Base-by-base conservation (phyloP, 371 early-diverging fungal genomes). In the Rhizopus arrhizus region DNA sequence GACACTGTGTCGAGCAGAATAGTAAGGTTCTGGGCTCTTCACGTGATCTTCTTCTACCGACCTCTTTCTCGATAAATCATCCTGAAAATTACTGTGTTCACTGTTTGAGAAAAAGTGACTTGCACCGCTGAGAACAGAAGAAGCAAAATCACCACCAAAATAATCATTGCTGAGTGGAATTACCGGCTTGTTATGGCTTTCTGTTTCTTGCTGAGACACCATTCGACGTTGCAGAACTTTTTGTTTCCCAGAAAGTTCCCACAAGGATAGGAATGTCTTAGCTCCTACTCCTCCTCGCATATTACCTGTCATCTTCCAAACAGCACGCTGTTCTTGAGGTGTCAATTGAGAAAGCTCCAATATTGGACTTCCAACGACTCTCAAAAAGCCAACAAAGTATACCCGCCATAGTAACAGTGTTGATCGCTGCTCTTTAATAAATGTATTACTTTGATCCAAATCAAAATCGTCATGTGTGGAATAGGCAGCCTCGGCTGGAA, bases 231-330 rank as follows among this genome's bases (percentile, higher is more conserved):
- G 12, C n/a, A 52, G 45, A 0, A n/a, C 28, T 12, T 45, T 42
- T 8, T 35, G 33, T 35, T 31, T 35, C 5, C 73, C 70, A 4
- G 78, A 72, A 46, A 75, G 29, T 3, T 76, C 66, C 91, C 91
- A 91, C 38, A 87, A 61, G 0, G 51, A 56, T 40, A 78, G 61
- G 35, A 89, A 67, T 15, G 84, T 40, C 48, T 81, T 81, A 1
- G 83, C 84, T 16, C 85, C 91, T 10, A 79, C 79, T 6, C 62
- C 68, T 7, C 84, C 85, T 28, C 85, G 80, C 57, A 86, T 78
- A 60, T 89, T 89, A 10, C 83, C 85, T 11, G 78, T 79, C 29
- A 90, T 69, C 43, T 86, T 79, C 75, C 82, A 80, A 3, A 83
- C 75, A 0, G 85, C 81, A 6, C 88, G 79, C 45, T 85, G 81